Percentiles rank a stretch among this genome's conserved stretches.
These are phyloP conservation scores for Cunninghamia lanceolata DNA, from an alignment of 75 land plant genomes.

Conservation along the genomic window DNA sequence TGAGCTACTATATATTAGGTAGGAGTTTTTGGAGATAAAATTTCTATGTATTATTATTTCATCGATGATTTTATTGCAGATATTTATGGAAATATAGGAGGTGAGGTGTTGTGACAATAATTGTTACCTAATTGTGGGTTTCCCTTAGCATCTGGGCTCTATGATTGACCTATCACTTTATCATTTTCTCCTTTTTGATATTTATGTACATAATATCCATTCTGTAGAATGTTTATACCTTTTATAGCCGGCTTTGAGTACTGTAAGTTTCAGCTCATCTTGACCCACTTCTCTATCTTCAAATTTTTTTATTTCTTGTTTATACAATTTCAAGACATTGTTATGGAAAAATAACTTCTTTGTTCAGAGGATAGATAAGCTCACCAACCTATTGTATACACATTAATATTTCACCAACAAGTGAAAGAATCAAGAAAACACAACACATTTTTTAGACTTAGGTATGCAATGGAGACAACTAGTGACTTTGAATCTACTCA, in stretches of 20 bases:
- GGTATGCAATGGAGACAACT: not conserved
- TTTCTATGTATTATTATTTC: too few species aligned
- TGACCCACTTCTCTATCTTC: not conserved
- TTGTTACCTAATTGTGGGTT: not conserved
- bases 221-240: not conserved
- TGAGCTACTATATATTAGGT: too few species aligned
- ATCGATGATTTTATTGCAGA: too few species aligned
- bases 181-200: not conserved
- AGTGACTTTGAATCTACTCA: too few species aligned
- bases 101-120: too few species aligned
- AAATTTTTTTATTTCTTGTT: not conserved
- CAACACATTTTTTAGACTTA: not conserved
- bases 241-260: not conserved
- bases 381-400: not conserved
- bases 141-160: not conserved
- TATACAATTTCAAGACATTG: too few species aligned
- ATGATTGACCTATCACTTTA: not conserved
- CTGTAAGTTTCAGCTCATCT: not conserved
- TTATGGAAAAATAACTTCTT: not conserved
- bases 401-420: not conserved
- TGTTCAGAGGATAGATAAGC: too few species aligned
- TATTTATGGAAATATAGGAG: too few species aligned
- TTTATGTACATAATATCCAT: not conserved
- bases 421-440: not conserved
- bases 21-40: too few species aligned